Evolutionary conservation across 2,329 filamentous ascomycete genomes (phyloP), one percentile per base, ranked within the genome.

Genomic region (Dothistroma septosporum): DNA sequence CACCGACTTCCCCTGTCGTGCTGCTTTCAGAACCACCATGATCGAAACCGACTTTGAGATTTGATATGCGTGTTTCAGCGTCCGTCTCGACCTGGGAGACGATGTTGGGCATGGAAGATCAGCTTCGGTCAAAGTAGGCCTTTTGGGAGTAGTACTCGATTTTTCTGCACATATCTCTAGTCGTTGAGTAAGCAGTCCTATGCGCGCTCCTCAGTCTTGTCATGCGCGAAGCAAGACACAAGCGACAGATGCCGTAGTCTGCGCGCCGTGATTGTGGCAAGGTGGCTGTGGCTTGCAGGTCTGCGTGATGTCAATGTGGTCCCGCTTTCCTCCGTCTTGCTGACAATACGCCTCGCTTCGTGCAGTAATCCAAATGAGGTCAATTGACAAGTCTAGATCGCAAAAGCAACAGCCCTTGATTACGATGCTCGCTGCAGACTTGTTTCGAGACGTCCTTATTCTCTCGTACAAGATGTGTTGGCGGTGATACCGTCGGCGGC

Each of bases 41-140:
- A 37, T 54, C 50, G 35, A 47, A 14, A 54, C 44, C 28, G 19
- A 28, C 28, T 37, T 33, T 22, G 11, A n/a, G 24, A 59, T 59
- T 54, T 59, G 57, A 47, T 10, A 37, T 47, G 35, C 53, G 22
- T 59, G 46, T 53, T 37, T 59, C 57, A 54, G 57, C 57, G 33
- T 24, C 32, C 22, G 46, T 49, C 22, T 24, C 46, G 28, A 19
- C 31, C 12, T 33, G 32, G n/a, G 48, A 24, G 47, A 37, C 21
- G 32, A 41, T 44, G 55, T 22, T 49, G 22, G 46, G 46, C 46
- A 44, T 58, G 55, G 22, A 32, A 19, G 47, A 55, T 31, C 10
- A 44, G 21, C 37, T 24, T 10, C 53, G 53, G 19, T 55, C 52
- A 19, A 52, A 58, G 46, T 50, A 58, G 49, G 48, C 55, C 33